phyloP scores from a whole-genome alignment of 176 grass and related monocot species.

The Cenchrus purpureus region DNA sequence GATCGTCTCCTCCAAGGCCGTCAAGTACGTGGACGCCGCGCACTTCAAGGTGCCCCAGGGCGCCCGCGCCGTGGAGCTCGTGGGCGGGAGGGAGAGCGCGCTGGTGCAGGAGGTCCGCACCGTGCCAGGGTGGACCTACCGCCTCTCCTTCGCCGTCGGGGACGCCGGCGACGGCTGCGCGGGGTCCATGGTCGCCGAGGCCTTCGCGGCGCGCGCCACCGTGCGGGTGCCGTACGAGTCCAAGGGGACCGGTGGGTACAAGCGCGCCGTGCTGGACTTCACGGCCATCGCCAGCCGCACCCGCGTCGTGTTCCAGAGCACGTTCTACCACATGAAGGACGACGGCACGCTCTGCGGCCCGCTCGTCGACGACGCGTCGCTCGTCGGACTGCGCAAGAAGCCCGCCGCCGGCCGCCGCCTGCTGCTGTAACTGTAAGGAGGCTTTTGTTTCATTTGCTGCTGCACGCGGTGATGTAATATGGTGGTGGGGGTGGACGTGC shows the following conservation, averaged over 20 bases:
- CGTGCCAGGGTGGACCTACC: conserved; percentile 59
- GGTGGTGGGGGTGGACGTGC: background rate
- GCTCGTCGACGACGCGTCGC: conserved; percentile 67
- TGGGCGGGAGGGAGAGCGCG: conserved; percentile 82
- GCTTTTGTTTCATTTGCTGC: too few species aligned
- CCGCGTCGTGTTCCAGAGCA: conserved; percentile 79
- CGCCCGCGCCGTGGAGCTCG: conserved; percentile 77
- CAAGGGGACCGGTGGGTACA: conserved; percentile 69
- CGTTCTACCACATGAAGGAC: conserved; percentile 76
- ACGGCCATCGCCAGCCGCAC: conserved; percentile 54
- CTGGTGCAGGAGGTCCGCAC: conserved; percentile 79
- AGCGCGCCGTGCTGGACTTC: conserved; percentile 75
- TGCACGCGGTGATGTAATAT: background rate
- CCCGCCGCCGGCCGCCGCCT: conserved; percentile 39
- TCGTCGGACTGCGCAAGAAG: conserved; percentile 57
- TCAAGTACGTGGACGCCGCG: conserved; percentile 85
- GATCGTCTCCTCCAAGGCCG: conserved; percentile 88
- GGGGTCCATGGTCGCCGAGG: conserved; percentile 74
- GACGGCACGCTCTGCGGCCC: conserved; percentile 91
- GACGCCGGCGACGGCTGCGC: conserved; percentile 68
- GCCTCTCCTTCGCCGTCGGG: conserved; percentile 73
- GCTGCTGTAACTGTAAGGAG: background rate
- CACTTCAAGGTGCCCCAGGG: conserved; percentile 87
- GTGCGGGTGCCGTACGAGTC: conserved; percentile 77
- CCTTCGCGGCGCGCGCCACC: conserved; percentile 58